Conservation (phyloP, 441 rosid genomes). For the Macaranga tanarius region DNA sequence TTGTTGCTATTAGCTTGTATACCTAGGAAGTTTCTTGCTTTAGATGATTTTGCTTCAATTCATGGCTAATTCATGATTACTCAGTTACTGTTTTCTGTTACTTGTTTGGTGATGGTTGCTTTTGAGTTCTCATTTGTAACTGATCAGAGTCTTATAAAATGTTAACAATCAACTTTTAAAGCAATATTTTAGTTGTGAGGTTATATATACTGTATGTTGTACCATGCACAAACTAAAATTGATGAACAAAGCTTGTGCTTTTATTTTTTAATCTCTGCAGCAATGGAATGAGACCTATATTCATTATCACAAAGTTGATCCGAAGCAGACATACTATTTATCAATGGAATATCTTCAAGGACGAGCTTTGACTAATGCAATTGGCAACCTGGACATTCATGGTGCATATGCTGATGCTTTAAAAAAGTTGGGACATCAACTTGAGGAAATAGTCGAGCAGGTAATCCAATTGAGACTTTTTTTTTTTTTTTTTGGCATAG, state of each 20-base stretch:
- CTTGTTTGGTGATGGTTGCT: background rate
- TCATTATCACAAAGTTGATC: constrained; percentile 77
- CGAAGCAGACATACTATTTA: constrained; percentile 90
- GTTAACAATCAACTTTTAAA: background rate
- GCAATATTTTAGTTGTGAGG: background rate
- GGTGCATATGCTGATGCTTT: constrained; percentile 84
- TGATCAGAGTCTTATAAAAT: background rate
- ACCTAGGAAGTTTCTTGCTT: background rate
- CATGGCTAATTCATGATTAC: no score
- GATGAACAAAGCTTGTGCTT: background rate
- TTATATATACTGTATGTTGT: background rate
- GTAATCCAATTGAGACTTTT: constrained; percentile 28
- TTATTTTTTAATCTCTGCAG: constrained; percentile 40
- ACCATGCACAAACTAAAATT: background rate
- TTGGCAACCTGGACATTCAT: constrained; percentile 73
- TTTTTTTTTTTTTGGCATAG: background rate
- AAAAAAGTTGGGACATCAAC: constrained; percentile 69
- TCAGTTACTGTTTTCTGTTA: background rate
- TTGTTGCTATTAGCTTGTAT: no score
- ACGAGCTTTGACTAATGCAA: constrained; percentile 85
- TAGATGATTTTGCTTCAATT: background rate
- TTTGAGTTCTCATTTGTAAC: background rate
- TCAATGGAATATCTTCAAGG: constrained; percentile 99
- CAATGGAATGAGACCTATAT: constrained; percentile 91
- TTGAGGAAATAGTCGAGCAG: constrained; percentile 86